Percentiles rank a stretch among this genome's conserved stretches.
Conservation (phyloP, 306 rosid genomes). For the Cotoneaster glaucophyllus region DNA sequence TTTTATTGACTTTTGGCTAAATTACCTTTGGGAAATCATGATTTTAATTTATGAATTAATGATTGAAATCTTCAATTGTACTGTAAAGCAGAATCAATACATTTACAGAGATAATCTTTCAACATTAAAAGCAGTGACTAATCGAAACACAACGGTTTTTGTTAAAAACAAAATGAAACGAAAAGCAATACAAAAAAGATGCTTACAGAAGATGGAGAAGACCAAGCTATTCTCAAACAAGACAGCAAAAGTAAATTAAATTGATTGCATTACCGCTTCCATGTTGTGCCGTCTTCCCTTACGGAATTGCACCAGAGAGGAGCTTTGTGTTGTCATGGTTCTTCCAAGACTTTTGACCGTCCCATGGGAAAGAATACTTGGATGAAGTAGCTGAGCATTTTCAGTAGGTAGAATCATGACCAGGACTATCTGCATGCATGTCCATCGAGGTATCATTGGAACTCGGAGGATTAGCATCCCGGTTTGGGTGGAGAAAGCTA, state of each 20-base stretch:
- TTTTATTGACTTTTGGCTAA: no score
- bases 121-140: not conserved
- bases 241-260: constrained; percentile 19
- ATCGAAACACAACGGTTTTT: constrained; percentile 5
- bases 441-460: constrained; percentile 80
- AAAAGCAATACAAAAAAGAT: constrained; percentile 20
- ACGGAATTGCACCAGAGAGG: constrained; percentile 17
- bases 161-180: constrained; percentile 11
- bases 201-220: constrained; percentile 33
- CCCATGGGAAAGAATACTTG: not conserved
- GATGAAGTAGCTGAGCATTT: constrained; percentile 9
- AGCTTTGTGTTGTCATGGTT: constrained; percentile 17
- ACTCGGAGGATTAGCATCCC: constrained; percentile 43
- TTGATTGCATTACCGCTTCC: constrained; percentile 22
- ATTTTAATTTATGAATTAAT: not conserved
- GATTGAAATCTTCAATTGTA: not conserved
- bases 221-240: constrained; percentile 25
- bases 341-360: constrained; percentile 23
- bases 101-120: constrained; percentile 18
- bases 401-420: constrained; percentile 17
- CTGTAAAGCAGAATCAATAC: constrained; percentile 4
- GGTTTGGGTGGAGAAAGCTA: constrained; percentile 39
- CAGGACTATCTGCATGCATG: constrained; percentile 77
- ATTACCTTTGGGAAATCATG: not conserved
- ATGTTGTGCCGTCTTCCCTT: constrained; percentile 20